Evolutionary conservation across 768 basidiomycete species (phyloP).

Genomic region (Mycena galopus): DNA sequence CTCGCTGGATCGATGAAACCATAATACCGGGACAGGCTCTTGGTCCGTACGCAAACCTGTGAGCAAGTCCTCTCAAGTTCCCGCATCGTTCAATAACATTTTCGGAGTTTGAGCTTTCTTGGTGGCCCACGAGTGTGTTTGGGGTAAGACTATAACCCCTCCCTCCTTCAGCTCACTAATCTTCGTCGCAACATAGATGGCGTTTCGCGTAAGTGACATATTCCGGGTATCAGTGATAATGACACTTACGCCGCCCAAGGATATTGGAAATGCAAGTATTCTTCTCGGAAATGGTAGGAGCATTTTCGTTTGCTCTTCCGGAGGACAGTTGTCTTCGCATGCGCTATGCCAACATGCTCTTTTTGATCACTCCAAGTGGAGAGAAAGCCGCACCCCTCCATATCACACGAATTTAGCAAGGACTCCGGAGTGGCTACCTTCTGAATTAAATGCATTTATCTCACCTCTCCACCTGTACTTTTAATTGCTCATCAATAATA

Average conservation of each 20-base stretch:
- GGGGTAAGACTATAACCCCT: constrained; percentile 9
- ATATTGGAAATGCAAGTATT: constrained; percentile 23
- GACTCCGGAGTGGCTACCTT: background rate
- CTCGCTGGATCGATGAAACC: constrained; percentile 25
- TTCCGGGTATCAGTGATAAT: background rate
- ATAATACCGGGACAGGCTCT: background rate
- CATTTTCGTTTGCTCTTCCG: constrained; percentile 10
- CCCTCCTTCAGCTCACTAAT: background rate
- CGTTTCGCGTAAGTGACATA: constrained; percentile 17
- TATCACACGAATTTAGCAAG: constrained; percentile 21
- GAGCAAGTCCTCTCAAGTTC: background rate
- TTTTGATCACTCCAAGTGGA: background rate
- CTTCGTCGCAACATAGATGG: constrained; percentile 7
- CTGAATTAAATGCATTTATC: background rate
- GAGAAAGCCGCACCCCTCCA: constrained; percentile 19
- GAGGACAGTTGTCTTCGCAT: background rate
- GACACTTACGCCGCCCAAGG: background rate
- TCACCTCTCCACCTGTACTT: too few species aligned
- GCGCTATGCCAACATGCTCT: constrained; percentile 2
- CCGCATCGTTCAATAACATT: background rate
- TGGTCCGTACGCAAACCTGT: constrained; percentile 34
- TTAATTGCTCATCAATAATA: too few species aligned
- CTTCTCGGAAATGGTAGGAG: constrained; percentile 3
- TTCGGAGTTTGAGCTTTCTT: constrained; percentile 23
- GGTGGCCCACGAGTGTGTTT: constrained; percentile 30